Evolutionary conservation across 1,284 basidiomycete species (phyloP).

Genomic region (Gomphus sp.): DNA sequence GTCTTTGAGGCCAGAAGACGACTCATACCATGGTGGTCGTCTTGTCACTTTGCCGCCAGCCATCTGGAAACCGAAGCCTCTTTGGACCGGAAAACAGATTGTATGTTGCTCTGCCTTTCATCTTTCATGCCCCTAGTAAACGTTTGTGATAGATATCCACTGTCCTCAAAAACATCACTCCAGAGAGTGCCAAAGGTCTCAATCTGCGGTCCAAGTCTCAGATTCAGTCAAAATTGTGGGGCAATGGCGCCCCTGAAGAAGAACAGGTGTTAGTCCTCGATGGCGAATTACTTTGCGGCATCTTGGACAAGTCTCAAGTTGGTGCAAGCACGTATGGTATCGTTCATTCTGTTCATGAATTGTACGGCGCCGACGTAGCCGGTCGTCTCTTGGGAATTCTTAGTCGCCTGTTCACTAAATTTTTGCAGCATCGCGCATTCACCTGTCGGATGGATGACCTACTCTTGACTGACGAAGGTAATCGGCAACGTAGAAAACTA

Average conservation of each 20-base stretch:
- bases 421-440: slow-evolving; percentile 94
- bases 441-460: slow-evolving; percentile 99
- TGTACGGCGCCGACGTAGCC: slow-evolving; percentile 90
- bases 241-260: slow-evolving; percentile 58
- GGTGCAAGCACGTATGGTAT: slow-evolving; percentile 95
- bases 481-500: slow-evolving; percentile 62
- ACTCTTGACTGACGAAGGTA: slow-evolving; percentile 78
- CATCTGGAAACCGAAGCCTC: slow-evolving; percentile 81
- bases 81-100: slow-evolving; percentile 99
- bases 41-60: slow-evolving; percentile 84
- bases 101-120: slow-evolving; percentile 34
- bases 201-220: slow-evolving; percentile 86
- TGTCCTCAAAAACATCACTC: slow-evolving; percentile 87
- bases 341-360: slow-evolving; percentile 96
- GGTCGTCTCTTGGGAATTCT: slow-evolving; percentile 91
- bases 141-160: slow-evolving; percentile 71
- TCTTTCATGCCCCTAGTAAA: background rate
- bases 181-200: slow-evolving; percentile 71
- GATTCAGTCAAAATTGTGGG: slow-evolving; percentile 82
- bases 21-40: slow-evolving; percentile 55
- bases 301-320: slow-evolving; percentile 96
- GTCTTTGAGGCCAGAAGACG: slow-evolving; percentile 84
- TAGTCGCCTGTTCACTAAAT: slow-evolving; percentile 93
- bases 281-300: slow-evolving; percentile 87
- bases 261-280: slow-evolving; percentile 88